Percentiles rank a stretch among this genome's conserved stretches.
Conservation (phyloP, 768 basidiomycete species). For the Suillus americanus region DNA sequence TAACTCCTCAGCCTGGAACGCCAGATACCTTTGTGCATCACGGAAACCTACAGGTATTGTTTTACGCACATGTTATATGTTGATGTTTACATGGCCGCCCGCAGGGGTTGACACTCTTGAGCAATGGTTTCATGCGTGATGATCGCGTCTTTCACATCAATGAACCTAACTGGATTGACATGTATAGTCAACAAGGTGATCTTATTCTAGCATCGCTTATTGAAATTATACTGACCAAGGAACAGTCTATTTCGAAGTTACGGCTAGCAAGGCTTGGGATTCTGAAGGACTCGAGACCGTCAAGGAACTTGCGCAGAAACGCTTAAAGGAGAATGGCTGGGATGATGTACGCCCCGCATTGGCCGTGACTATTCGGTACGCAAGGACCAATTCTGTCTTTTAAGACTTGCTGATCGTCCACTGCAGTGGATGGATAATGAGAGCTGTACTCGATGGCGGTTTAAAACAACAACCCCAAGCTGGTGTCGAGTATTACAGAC, state of each 20-base stretch:
- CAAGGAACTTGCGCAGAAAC: constrained; percentile 22
- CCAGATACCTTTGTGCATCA: not conserved
- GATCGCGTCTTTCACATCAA: constrained; percentile 24
- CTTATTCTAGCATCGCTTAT: not conserved
- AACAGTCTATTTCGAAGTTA: constrained; percentile 21
- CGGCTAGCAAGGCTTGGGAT: constrained; percentile 19
- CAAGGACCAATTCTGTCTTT: not conserved
- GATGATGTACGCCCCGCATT: constrained; percentile 33
- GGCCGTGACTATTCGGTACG: constrained; percentile 38
- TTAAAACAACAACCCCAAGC: constrained; percentile 2
- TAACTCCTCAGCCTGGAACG: not conserved
- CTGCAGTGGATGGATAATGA: constrained; percentile 21
- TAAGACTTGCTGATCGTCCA: not conserved
- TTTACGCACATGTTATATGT: not conserved
- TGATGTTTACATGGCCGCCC: not conserved
- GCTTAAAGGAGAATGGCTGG: constrained; percentile 26
- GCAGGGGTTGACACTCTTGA: constrained; percentile 19
- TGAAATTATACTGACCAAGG: not conserved
- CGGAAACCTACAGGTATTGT: not conserved
- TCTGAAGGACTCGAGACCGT: constrained; percentile 13
- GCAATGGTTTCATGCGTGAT: constrained; percentile 29
- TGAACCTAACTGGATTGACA: constrained; percentile 15
- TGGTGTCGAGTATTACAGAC: constrained; percentile 12
- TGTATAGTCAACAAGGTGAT: constrained; percentile 25
- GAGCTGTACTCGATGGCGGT: constrained; percentile 10